Percentiles rank a stretch among this genome's conserved stretches.
These are phyloP conservation scores for Chlorella sp. DNA, from an alignment of 139 green algal species.

Conservation along the genomic window DNA sequence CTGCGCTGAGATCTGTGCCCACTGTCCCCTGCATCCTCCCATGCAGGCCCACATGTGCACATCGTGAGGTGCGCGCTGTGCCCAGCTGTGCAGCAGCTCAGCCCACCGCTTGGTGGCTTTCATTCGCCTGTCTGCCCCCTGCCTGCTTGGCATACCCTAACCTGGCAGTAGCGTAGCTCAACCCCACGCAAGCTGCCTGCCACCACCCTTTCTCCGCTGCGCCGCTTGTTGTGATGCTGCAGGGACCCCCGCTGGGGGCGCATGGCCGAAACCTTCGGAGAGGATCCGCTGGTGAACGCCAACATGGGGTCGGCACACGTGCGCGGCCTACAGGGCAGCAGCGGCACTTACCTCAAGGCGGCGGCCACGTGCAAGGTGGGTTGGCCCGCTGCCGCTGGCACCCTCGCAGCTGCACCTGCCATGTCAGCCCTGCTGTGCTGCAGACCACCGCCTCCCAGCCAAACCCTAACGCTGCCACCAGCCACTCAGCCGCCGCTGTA, in stretches of 20 bases:
- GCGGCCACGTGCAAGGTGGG: slow-evolving; percentile 6
- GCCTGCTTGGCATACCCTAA: neutral
- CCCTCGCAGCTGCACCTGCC: too few relatives aligned
- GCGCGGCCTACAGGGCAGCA: neutral
- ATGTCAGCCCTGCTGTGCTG: too few relatives aligned
- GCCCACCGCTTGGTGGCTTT: neutral
- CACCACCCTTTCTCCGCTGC: too few relatives aligned
- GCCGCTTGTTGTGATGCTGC: neutral
- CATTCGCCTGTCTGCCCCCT: neutral
- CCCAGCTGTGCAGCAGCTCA: too few relatives aligned
- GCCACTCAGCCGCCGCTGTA: too few relatives aligned
- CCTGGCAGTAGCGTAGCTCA: too few relatives aligned
- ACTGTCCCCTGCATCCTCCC: too few relatives aligned
- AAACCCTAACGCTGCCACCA: too few relatives aligned
- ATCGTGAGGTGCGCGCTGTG: slow-evolving; percentile 2
- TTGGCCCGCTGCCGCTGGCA: too few relatives aligned
- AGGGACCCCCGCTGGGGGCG: slow-evolving; percentile 4
- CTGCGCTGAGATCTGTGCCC: too few relatives aligned
- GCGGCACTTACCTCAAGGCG: slow-evolving; percentile 11
- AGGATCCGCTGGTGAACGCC: neutral
- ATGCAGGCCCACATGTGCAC: neutral
- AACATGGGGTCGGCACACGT: slow-evolving; percentile 21
- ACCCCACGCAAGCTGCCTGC: too few relatives aligned
- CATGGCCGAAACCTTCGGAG: neutral
- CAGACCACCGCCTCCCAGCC: too few relatives aligned